Conservation (phyloP, 345 rosid genomes). For the Mercurialis annua region DNA sequence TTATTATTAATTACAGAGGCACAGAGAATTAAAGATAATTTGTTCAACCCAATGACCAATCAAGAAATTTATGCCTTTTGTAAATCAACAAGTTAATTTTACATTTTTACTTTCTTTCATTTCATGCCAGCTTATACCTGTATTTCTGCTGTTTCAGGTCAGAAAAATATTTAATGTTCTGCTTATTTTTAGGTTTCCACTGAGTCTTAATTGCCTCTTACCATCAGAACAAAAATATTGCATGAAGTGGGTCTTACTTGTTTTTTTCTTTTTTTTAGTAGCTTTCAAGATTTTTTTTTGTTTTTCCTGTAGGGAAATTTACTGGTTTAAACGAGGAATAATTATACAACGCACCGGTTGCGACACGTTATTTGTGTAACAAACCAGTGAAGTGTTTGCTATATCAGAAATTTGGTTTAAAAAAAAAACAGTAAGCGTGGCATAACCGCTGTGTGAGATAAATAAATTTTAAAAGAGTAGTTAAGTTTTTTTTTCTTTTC, state of each 20-base stretch:
- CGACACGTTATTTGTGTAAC: no score
- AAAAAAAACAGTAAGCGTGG: no score
- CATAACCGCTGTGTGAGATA: no score
- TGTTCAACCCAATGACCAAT: slow-evolving; percentile 32
- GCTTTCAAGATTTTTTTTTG: slow-evolving; percentile 24
- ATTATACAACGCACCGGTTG: no score
- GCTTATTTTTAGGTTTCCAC: slow-evolving; percentile 35
- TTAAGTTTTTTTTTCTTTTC: slow-evolving; percentile 8
- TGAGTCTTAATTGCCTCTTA: slow-evolving; percentile 23
- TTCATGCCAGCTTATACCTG: slow-evolving; percentile 63
- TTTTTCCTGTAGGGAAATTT: neutral
- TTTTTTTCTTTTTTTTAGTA: slow-evolving; percentile 13
- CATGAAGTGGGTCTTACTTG: slow-evolving; percentile 7
- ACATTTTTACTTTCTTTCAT: slow-evolving; percentile 37
- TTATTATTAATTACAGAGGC: slow-evolving; percentile 36
- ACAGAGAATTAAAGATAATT: slow-evolving; percentile 35
- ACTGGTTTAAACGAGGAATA: no score
- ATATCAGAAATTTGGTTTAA: no score
- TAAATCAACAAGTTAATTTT: no score
- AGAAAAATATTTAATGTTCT: slow-evolving; percentile 36
- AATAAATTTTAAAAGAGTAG: no score
- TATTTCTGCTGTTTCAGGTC: slow-evolving; percentile 41
- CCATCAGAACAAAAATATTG: slow-evolving; percentile 19
- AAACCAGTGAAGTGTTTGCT: no score
- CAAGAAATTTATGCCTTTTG: slow-evolving; percentile 37